Base-by-base conservation (phyloP, 2,329 filamentous ascomycete species). In the Penicillium digitatum region DNA sequence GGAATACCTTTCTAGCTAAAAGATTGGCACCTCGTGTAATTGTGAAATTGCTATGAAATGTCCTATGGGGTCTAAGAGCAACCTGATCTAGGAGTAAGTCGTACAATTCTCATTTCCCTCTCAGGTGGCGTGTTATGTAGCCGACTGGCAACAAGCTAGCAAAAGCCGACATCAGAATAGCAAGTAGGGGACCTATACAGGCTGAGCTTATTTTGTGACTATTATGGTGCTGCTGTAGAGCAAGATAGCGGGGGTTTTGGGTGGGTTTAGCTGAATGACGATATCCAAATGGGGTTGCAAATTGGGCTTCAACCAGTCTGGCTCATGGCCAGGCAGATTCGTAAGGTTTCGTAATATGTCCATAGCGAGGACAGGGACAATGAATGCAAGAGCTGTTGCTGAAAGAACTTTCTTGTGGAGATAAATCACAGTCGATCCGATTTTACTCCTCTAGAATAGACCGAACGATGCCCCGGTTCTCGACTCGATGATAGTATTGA, bases 401-500 rank as follows among this genome's bases (percentile, higher is more conserved):
- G 11, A 29, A 29, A 27, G n/a, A 11, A 10, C 24, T 31, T 20
- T 20, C 2, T 9, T 18, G 4, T n/a, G 5, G 9, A 20, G 3
- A 27, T 6, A 37, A 10, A 38, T 20, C 14, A 6, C 10, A 12
- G 26, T 42, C 8, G 10, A 16, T 12, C 11, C 1, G 2, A 5
- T 5, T 37, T 43, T 14, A 53, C 46, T 68, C 65, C 35, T 70
- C 71, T 39, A 75, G 38, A 16, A 71, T 63, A 24, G 59, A 57
- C 45, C 68, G 69, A 32, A 76, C 71, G 48, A 72, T 70, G 5
- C 67, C 69, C 29, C 74, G 68, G 57, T 71, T 74, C 52, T 65
- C 68, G 11, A 77, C 69, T 37, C 71, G 69, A 3, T 64, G 57
- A 54, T 76, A 74, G 52, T 77, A 78, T 11, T 66, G 66, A 8